A percentile compares a stretch with the other conserved stretches of the same genome.
Conservation (phyloP, 164 flowering plant genomes). For the Echeveria elegans region DNA sequence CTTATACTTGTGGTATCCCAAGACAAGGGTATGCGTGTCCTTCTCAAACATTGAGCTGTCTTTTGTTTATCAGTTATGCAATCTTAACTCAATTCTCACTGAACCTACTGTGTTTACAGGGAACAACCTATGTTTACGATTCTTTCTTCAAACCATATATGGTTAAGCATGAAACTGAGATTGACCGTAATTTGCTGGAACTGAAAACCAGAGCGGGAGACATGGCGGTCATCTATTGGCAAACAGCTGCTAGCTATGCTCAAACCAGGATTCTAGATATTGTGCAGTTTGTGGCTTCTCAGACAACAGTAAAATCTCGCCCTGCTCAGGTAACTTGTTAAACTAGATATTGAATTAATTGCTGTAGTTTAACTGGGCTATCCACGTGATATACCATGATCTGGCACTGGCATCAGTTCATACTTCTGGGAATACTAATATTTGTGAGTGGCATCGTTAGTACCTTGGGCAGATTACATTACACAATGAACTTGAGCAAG, state of each 20-base stretch:
- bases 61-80: background rate
- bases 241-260: constrained; percentile 67
- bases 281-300: constrained; percentile 76
- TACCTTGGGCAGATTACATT: too few relatives aligned
- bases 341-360: background rate
- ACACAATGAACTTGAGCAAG: too few relatives aligned
- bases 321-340: constrained; percentile 23
- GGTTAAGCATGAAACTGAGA: constrained; percentile 82
- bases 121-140: constrained; percentile 83
- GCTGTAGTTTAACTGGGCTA: too few relatives aligned
- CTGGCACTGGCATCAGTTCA: too few relatives aligned
- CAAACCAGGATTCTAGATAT: constrained; percentile 77
- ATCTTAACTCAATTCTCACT: background rate
- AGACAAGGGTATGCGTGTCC: constrained; percentile 51
- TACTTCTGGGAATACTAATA: too few relatives aligned
- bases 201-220: constrained; percentile 77
- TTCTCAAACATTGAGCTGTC: background rate
- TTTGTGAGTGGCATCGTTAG: too few relatives aligned
- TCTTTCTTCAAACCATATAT: constrained; percentile 78
- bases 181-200: constrained; percentile 79
- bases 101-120: constrained; percentile 27
- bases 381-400: too few relatives aligned
- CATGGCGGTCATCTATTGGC: constrained; percentile 62
- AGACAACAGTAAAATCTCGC: constrained; percentile 58
- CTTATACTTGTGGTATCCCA: constrained; percentile 87